These are phyloP conservation scores for Penicillium tannophilum DNA, from an alignment of 495 filamentous ascomycete species.

Conservation along the genomic window DNA sequence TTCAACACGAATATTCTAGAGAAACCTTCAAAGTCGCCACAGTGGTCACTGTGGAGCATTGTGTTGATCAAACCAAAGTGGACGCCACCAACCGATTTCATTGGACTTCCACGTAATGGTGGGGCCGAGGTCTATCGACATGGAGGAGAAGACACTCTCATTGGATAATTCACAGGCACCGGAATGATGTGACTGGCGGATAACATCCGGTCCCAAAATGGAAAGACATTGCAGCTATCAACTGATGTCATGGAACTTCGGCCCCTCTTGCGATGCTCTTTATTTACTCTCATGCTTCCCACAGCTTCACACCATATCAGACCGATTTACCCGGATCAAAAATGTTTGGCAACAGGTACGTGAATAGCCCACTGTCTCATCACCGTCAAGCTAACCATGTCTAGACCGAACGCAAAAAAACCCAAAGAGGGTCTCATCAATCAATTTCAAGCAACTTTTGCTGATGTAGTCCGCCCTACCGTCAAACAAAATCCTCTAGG, in stretches of 20 bases:
- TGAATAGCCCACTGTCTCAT: background rate
- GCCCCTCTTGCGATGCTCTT: too few species aligned
- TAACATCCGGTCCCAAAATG: too few species aligned
- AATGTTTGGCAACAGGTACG: background rate
- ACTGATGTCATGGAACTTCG: too few species aligned
- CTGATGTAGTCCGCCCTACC: conserved; percentile 1
- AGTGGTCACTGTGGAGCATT: background rate
- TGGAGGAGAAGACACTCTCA: too few species aligned
- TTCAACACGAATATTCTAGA: too few species aligned
- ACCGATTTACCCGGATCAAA: background rate
- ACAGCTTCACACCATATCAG: too few species aligned
- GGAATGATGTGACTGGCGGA: too few species aligned
- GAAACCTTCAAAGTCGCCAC: background rate
- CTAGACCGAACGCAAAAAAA: background rate
- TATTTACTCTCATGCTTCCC: too few species aligned
- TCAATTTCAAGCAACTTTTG: conserved; percentile 2
- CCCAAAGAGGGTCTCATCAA: background rate
- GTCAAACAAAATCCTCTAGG: background rate
- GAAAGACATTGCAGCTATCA: too few species aligned
- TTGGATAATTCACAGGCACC: too few species aligned
- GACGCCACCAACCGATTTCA: background rate
- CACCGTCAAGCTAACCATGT: background rate
- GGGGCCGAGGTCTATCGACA: background rate
- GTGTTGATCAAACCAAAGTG: background rate
- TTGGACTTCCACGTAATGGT: background rate